Percentiles rank a stretch among this genome's conserved stretches.
These are phyloP conservation scores for Curvularia spicifera DNA, from an alignment of 2,329 filamentous ascomycete genomes.

Conservation along the genomic window DNA sequence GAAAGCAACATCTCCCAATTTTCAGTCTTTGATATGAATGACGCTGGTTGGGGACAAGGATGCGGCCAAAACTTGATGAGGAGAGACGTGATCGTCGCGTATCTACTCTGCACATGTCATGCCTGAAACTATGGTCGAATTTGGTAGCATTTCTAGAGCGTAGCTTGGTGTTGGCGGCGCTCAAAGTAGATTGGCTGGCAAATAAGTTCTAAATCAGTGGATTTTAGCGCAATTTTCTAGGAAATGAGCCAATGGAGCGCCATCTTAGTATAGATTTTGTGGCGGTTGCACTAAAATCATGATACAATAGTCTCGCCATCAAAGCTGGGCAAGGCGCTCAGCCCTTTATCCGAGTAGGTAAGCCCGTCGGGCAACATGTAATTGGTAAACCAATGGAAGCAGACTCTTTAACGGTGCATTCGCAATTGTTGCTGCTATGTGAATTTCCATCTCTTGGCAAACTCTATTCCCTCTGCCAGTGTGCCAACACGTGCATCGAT, in stretches of 20 bases:
- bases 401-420: background rate
- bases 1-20: background rate
- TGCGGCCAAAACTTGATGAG: background rate
- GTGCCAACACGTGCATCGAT: slow-evolving; percentile 81
- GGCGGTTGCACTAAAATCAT: background rate
- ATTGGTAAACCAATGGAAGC: background rate
- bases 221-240: background rate
- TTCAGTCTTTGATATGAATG: background rate
- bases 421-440: background rate
- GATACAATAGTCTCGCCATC: background rate
- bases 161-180: background rate
- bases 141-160: background rate
- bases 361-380: background rate
- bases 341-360: background rate
- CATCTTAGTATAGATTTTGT: background rate
- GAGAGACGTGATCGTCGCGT: background rate
- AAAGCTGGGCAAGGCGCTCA: background rate
- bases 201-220: background rate
- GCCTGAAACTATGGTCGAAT: background rate
- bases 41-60: background rate
- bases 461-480: slow-evolving; percentile 77
- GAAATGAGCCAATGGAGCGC: background rate
- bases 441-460: slow-evolving; percentile 63
- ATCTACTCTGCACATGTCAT: background rate
- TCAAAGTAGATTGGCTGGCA: background rate